Base-by-base conservation (phyloP, 345 rosid genomes). In the Alliaria petiolata region DNA sequence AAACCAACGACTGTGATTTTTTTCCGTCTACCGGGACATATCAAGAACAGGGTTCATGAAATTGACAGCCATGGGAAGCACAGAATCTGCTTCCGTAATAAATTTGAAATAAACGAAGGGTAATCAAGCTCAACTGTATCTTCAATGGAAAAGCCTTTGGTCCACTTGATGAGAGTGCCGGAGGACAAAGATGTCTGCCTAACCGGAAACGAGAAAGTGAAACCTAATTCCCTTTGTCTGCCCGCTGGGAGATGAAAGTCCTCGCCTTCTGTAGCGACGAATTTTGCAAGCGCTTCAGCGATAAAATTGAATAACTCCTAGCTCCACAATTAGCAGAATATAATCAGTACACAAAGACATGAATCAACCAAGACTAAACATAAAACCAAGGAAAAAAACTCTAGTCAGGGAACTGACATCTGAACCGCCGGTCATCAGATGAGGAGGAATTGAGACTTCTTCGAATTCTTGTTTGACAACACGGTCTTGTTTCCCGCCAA, bases 161-260 rank as follows among this genome's bases (percentile, higher is more conserved):
- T 92, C 99, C 99, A 95, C 63, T 82, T 90, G 68, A 92, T 82
- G 58, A 95, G 93, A 50, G 80, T 83, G 71, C 99, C 99, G 8
- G 95, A 78, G 10, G 89, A 76, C 62, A 95, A 83, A 65, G 98
- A 95, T 45, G 85, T 71, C 81, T 90, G 99, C 85, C 74, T 83
- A 34, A 92, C 96, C 2, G 99, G 99, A 80, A 95, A 95, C 3
- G 99, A 95, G 82, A 95, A 95, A 71, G 99, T 95, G 80, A 92
- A 95, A n/a, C 98, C 99, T 19, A 92, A 70, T 75, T 95, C 99
- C 78, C 96, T 88, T 76, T 85, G 84, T 74, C 83, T 85, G 45
- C 95, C 97, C 7, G 72, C 83, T 14, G 56, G 54, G 54, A 81
- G 84, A 79, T 84, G 83, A 75, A 82, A 82, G 62, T 80, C 89